phyloP scores from a whole-genome alignment of 1,139 yeast genomes.

The Ashbya aceris region DNA sequence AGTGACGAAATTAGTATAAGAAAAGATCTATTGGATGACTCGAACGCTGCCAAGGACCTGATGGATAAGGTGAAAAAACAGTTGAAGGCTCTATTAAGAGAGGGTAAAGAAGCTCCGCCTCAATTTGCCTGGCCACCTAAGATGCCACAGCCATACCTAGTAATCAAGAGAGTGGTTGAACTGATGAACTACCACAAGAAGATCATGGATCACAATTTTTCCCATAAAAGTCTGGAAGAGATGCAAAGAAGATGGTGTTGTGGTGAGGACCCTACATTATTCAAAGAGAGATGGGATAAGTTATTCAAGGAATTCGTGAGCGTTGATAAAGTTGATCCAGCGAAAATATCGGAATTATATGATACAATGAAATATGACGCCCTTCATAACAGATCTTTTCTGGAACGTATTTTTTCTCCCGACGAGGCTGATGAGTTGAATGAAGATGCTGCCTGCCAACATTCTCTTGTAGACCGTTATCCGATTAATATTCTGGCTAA shows the following conservation, averaged over 20 bases:
- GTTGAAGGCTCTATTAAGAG: slow-evolving; percentile 84
- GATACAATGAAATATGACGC: slow-evolving; percentile 99
- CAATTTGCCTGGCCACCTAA: slow-evolving; percentile 99
- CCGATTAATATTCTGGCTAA: slow-evolving; percentile 74
- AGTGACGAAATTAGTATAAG: slow-evolving; percentile 75
- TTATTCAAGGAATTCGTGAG: slow-evolving; percentile 84
- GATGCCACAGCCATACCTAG: slow-evolving; percentile 95
- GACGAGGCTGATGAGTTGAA: slow-evolving; percentile 42
- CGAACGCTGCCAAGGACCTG: slow-evolving; percentile 94
- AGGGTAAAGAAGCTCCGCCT: slow-evolving; percentile 97
- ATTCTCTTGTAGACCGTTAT: slow-evolving; percentile 62
- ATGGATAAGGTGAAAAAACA: slow-evolving; percentile 98
- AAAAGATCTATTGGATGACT: slow-evolving; percentile 88
- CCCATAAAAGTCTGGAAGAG: slow-evolving; percentile 43
- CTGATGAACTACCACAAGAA: slow-evolving; percentile 86
- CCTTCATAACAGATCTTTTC: slow-evolving; percentile 81
- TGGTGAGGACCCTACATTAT: slow-evolving; percentile 84
- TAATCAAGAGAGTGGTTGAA: slow-evolving; percentile 87
- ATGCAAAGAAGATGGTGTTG: slow-evolving; percentile 92
- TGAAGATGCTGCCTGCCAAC: slow-evolving; percentile 48
- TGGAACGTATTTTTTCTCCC: slow-evolving; percentile 73
- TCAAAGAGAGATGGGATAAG: slow-evolving; percentile 96
- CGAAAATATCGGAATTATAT: slow-evolving; percentile 89
- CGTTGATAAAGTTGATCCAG: slow-evolving; percentile 95
- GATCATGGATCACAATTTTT: slow-evolving; percentile 77